phyloP scores from a whole-genome alignment of 129 eudicot species.

The Erigeron canadensis region DNA sequence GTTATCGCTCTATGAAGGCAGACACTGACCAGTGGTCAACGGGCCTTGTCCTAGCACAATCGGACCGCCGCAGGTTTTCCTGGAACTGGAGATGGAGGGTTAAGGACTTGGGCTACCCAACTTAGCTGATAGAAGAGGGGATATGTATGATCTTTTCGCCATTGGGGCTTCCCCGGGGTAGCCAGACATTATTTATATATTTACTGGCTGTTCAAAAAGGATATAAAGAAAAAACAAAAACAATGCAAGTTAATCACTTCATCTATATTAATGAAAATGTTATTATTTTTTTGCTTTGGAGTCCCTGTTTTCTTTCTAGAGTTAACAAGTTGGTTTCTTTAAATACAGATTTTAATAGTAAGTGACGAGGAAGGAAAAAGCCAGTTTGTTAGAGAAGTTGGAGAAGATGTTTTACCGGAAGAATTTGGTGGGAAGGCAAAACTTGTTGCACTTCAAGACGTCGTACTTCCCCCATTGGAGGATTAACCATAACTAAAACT shows the following conservation, averaged over 20 bases:
- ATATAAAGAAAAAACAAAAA: not conserved
- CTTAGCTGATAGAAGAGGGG: no score
- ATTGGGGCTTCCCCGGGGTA: no score
- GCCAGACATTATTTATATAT: no score
- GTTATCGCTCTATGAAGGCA: no score
- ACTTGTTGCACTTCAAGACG: slow-evolving; percentile 51
- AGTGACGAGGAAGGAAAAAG: slow-evolving; percentile 46
- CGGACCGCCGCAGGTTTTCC: no score
- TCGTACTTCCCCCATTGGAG: slow-evolving; percentile 31
- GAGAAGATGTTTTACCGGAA: slow-evolving; percentile 63
- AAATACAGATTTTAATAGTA: slow-evolving; percentile 50
- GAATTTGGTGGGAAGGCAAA: slow-evolving; percentile 63
- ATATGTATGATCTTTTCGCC: no score
- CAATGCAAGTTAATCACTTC: not conserved
- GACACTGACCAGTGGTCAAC: no score
- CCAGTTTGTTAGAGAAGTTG: slow-evolving; percentile 46
- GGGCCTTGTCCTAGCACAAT: no score
- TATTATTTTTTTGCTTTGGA: not conserved
- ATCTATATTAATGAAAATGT: not conserved
- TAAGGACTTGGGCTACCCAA: no score
- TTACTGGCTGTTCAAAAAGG: not conserved
- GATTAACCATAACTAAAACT: slow-evolving; percentile 21
- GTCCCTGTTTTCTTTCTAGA: not conserved
- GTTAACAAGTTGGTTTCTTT: not conserved
- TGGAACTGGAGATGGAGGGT: no score